Evolutionary conservation across 257 asterid species (phyloP).

Genomic region (Jacaranda copaia): DNA sequence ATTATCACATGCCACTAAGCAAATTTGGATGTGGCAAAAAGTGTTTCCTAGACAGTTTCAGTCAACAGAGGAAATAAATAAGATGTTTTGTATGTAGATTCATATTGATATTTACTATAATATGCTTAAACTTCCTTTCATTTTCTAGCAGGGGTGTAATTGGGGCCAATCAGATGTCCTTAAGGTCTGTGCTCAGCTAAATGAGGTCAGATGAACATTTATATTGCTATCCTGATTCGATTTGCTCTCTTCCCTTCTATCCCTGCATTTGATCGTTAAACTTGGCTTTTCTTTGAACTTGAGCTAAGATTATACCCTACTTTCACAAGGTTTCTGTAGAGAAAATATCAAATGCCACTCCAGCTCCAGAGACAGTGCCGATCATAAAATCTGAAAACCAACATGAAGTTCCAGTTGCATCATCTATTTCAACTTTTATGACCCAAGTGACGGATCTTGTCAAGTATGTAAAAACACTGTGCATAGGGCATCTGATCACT

Average conservation of each 20-base stretch:
- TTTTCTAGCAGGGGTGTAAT: slow-evolving; percentile 42
- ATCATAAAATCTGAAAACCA: slow-evolving; percentile 38
- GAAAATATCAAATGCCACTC: slow-evolving; percentile 44
- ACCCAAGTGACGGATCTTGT: slow-evolving; percentile 57
- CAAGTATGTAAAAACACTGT: slow-evolving; percentile 46
- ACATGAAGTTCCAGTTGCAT: slow-evolving; percentile 51
- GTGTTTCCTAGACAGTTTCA: neutral
- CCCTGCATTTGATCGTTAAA: slow-evolving; percentile 15
- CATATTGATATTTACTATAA: neutral
- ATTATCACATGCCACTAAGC: neutral
- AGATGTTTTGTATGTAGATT: slow-evolving; percentile 22
- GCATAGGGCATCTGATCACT: slow-evolving; percentile 2
- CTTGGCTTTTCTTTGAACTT: slow-evolving; percentile 21
- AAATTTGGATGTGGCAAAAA: neutral
- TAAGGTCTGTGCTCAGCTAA: slow-evolving; percentile 51
- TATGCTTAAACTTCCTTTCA: slow-evolving; percentile 17
- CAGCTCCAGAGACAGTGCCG: slow-evolving; percentile 37
- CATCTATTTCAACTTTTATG: slow-evolving; percentile 57
- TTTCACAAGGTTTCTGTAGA: slow-evolving; percentile 46
- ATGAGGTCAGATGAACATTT: slow-evolving; percentile 44
- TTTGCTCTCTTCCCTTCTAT: slow-evolving; percentile 6
- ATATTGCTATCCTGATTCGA: neutral
- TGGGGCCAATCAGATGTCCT: slow-evolving; percentile 47
- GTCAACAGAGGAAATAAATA: neutral
- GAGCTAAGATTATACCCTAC: slow-evolving; percentile 23